Evolutionary conservation across 1,284 basidiomycete species (phyloP), one percentile per base, ranked within the genome.

Genomic region (Ustilago trichophora): DNA sequence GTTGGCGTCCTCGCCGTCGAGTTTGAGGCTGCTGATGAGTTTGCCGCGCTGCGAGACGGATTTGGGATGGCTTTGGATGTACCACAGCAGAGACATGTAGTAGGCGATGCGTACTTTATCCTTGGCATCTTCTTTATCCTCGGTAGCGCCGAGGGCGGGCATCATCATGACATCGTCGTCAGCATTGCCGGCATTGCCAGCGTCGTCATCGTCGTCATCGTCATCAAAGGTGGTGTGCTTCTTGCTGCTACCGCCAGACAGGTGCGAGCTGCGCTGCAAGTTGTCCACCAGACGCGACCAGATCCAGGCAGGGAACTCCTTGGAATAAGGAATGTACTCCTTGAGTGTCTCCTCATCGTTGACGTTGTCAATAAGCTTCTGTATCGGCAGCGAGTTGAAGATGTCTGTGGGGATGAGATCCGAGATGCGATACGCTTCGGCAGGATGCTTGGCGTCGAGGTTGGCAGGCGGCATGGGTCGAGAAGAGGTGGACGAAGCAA

Each of bases 391-490:
- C 24, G 58, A 57, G 3, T 40, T 51, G 31, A 72, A 64, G 34
- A 80, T 54, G 3, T 62, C 50, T 4, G 56, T 16, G 3, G 76
- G 72, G 40, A 80, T 70, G 25, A 80, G 58, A 21, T 64, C 55
- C 16, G 60, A 42, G 31, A 80, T 57, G 19, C 76, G 57, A 43
- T 80, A 81, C 6, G 70, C 79, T 18, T 77, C 70, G 15, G 66
- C 66, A 3, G 79, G 76, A 21, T 74, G 55, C 27, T 55, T 62
- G 21, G 79, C 79, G 6, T 76, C 56, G 29, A 76, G 33, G 50
- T 80, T 71, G 34, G 73, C 65, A 1, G 59, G 53, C 6, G 79
- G 79, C 45, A 78, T 74, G 18, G 77, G 73, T 13, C 76, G 66
- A 37, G 65, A 63, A 12, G 62, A 62, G 12, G 70, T 73, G 13